phyloP scores from a whole-genome alignment of 2,329 filamentous ascomycete species.

The Apiospora hydei region DNA sequence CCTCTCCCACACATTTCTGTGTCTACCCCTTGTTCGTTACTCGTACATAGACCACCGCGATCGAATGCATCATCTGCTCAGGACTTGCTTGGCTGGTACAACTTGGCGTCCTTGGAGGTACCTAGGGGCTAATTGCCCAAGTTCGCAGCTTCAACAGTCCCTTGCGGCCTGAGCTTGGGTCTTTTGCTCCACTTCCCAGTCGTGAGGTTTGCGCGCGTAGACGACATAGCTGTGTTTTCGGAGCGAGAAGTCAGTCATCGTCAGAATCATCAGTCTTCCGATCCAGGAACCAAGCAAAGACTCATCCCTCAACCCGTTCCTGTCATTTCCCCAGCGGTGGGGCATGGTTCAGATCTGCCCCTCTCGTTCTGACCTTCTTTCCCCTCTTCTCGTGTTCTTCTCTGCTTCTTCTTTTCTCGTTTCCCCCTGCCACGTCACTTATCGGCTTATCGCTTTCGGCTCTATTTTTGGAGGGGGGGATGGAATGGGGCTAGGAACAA shows the following conservation, averaged over 20 bases:
- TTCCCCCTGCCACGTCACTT: slow-evolving; percentile 1
- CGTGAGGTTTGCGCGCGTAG: slow-evolving; percentile 18
- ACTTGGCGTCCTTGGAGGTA: background rate
- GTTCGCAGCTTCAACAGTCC: background rate
- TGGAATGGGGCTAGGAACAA: background rate
- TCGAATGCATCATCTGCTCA: background rate
- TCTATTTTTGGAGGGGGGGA: no score
- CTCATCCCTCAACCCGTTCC: background rate
- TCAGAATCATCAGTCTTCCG: background rate
- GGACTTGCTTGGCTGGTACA: background rate
- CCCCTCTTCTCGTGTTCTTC: background rate
- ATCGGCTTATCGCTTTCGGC: slow-evolving; percentile 5
- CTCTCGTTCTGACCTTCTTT: background rate
- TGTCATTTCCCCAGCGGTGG: background rate
- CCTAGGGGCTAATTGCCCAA: background rate
- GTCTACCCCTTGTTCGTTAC: background rate
- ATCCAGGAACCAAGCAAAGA: slow-evolving; percentile 13
- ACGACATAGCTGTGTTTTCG: slow-evolving; percentile 18
- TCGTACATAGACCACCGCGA: background rate
- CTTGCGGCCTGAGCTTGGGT: background rate
- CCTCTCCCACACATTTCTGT: background rate
- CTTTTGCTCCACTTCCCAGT: slow-evolving; percentile 11
- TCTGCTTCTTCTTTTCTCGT: background rate
- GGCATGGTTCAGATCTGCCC: background rate
- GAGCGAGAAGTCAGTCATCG: background rate